Base-by-base conservation (phyloP, 2,329 filamentous ascomycete species). In the Colletotrichum shisoi region DNA sequence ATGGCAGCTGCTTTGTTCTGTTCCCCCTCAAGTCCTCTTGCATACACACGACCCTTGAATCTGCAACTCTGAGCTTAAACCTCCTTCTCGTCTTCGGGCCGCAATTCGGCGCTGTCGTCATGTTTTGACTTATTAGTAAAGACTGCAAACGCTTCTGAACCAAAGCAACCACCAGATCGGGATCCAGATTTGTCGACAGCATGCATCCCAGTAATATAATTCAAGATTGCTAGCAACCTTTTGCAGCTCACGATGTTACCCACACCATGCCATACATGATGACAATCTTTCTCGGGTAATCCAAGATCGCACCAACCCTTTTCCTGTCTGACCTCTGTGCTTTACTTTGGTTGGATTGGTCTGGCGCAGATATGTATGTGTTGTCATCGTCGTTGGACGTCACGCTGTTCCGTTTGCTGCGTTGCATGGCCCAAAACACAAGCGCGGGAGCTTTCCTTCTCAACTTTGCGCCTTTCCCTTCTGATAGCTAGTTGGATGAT, bases 1-100 rank as follows among this genome's bases (percentile, higher is more conserved):
- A 37, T 37, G 51, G 13, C n/a, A 37, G 34, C 34, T 19, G 6
- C 57, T 56, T 62, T 57, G 31, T 42, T 62, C 40, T 37, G 42
- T 7, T 31, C 40, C 40, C 19, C 15, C 17, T 15, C 15, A 9
- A 8, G 7, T 48, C n/a, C 44, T 19, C 15, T 40, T 49, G 11
- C 34, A 34, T n/a, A n/a, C 9, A 12, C 27, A 31, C 48, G 9
- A 21, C 34, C 27, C 44, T 39, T 21, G 42, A 13, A 48, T 48
- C 27, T 9, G 17, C 31, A 58, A 39, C 31, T 39, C 42, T 48
- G 42, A 48, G 31, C 42, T 39, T 39, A n/a, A 34, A 13, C 44
- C 42, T 48, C 40, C 12, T 46, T 58, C 44, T 8, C 44, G n/a
- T 24, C 19, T 24, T 21, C 39, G 31, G 42, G 12, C 27, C 42